Evolutionary conservation across 1,284 basidiomycete genomes (phyloP), one percentile per base, ranked within the genome.

Genomic region (Omphalotus olearius): DNA sequence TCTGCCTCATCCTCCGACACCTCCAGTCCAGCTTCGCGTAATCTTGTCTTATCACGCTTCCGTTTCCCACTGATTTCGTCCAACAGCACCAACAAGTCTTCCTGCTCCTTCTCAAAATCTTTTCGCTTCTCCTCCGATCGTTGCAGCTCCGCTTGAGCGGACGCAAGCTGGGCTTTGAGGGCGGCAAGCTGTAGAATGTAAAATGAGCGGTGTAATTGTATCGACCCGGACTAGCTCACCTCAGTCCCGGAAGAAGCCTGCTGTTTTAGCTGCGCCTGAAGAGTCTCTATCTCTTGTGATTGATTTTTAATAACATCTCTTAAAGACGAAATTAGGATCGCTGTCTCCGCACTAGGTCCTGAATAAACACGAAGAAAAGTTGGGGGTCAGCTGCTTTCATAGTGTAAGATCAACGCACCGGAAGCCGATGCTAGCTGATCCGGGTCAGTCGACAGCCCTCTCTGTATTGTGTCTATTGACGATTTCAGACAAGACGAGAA

Each of bases 91-190:
- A 99, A 75, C 50, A 99, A 66, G 67, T 98, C 94, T 66, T 97
- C 94, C 62, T 96, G 93, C 65, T 98, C 94, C 70, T 94, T 95
- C 65, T 91, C 87, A 20, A 84, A 80, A n/a, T 95, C 92, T 56
- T 80, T 81, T 42, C 79, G 75, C 64, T 85, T 87, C 51, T 74
- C 75, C 59, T 86, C 80, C 18, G 84, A 77, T 1, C 67, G 70
- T 43, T 75, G 69, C 4, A 91, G 64, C 42, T 85, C 68, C 10
- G 66, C 63, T 16, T 77, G 71, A 18, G 89, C 66, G 1, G 69
- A 67, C 7, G 66, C 60, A 6, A 82, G 61, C 56, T 77, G 71
- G 2, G 61, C 63, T 38, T 73, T 71, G 40, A 83, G 64, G 25
- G 69, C 64, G 9, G 69, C 58, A 36, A 70, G 35, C 73, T 76